Conservation (phyloP, 164 flowering plant genomes). For the Akebia trifoliata region DNA sequence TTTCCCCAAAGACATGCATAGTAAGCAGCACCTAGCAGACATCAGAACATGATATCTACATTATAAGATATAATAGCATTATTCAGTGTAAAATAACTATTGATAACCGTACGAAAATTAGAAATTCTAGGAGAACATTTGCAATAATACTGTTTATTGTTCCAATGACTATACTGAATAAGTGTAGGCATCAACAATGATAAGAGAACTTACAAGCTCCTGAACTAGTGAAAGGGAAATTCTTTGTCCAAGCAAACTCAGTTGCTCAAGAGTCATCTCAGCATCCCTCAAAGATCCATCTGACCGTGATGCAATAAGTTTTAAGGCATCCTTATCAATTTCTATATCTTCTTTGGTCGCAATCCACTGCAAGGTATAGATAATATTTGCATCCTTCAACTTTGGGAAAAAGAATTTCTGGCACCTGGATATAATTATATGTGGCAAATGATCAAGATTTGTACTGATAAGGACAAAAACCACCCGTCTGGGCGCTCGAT, state of each 20-base stretch:
- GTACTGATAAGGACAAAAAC: constrained; percentile 85
- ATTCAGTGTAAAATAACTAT: neutral
- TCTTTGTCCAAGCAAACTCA: constrained; percentile 90
- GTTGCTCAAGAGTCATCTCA: constrained; percentile 97
- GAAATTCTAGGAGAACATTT: neutral
- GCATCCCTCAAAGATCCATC: constrained; percentile 99
- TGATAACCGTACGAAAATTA: neutral
- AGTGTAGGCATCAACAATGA: neutral
- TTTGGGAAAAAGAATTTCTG: constrained; percentile 97
- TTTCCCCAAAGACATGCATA: too few species aligned
- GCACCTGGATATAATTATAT: constrained; percentile 84
- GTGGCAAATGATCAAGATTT: constrained; percentile 86
- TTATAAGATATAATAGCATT: neutral
- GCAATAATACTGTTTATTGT: neutral
- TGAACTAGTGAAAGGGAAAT: constrained; percentile 83
- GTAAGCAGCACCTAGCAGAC: neutral
- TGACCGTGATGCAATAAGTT: constrained; percentile 88
- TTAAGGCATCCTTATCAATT: constrained; percentile 85
- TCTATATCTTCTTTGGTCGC: constrained; percentile 78
- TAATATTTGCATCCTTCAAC: constrained; percentile 89
- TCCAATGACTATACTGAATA: neutral
- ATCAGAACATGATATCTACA: neutral
- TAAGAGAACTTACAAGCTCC: constrained; percentile 66
- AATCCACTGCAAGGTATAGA: constrained; percentile 77
- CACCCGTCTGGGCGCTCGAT: constrained; percentile 82